Conservation (phyloP, 1,284 basidiomycete genomes). For the Schizophyllum amplum region DNA sequence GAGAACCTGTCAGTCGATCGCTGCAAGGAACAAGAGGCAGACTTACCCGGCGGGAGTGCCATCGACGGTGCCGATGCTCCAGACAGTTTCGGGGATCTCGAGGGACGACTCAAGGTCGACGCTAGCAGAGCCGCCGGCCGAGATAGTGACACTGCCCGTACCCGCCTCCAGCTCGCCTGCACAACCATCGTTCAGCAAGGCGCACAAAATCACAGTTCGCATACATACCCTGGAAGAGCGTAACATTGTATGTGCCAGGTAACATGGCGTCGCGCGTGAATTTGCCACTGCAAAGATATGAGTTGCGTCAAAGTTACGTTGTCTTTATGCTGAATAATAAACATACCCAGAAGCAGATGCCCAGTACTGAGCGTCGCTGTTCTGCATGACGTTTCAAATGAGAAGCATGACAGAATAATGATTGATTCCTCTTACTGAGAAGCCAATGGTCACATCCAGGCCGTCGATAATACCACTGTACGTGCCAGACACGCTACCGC, state of each 20-base stretch:
- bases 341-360: constrained; percentile 27
- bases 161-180: constrained; percentile 38
- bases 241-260: constrained; percentile 30
- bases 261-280: constrained; percentile 39
- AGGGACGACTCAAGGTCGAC: constrained; percentile 25
- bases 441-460: constrained; percentile 31
- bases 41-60: constrained; percentile 33
- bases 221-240: background rate
- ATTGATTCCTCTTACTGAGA: constrained; percentile 25
- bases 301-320: background rate
- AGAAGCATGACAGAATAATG: background rate
- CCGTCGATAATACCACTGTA: constrained; percentile 36
- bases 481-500: constrained; percentile 35
- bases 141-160: constrained; percentile 32
- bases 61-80: constrained; percentile 40
- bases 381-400: constrained; percentile 17
- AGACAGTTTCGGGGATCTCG: constrained; percentile 28
- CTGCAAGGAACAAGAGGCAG: background rate
- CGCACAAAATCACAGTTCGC: background rate
- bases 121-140: constrained; percentile 28
- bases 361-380: constrained; percentile 40
- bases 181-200: constrained; percentile 11
- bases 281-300: constrained; percentile 21
- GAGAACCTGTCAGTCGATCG: background rate
- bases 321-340: background rate